These are phyloP conservation scores for Diplodia scrobiculata DNA, from an alignment of 2,329 filamentous ascomycete genomes.

Conservation along the genomic window DNA sequence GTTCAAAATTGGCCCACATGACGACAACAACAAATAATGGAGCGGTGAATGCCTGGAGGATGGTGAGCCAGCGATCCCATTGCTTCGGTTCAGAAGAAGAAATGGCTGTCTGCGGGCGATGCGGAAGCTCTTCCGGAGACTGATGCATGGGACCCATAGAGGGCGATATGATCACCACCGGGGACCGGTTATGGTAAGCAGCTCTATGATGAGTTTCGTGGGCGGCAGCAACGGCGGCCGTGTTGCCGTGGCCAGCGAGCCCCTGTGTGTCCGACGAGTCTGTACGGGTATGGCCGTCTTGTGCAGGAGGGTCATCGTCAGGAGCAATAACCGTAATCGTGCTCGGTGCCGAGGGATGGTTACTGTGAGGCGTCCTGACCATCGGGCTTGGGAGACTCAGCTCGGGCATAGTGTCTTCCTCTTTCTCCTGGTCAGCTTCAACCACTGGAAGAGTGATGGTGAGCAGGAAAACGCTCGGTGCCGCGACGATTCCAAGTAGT, in stretches of 20 bases:
- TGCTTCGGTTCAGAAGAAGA: conserved; percentile 46
- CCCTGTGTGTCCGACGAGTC: conserved; percentile 6
- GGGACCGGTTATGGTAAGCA: conserved; percentile 27
- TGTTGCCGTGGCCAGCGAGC: conserved; percentile 13
- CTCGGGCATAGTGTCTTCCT: conserved; percentile 31
- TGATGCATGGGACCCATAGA: conserved; percentile 41
- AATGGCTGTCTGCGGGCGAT: conserved; percentile 23
- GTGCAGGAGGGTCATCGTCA: conserved; percentile 17
- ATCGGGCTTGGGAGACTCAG: conserved; percentile 37
- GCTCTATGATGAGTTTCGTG: conserved; percentile 1
- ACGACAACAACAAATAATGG: conserved; percentile 80
- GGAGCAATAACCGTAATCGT: conserved; percentile 29
- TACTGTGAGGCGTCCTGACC: not conserved
- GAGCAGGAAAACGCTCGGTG: conserved; percentile 86
- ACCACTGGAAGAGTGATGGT: conserved; percentile 91
- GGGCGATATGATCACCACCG: conserved; percentile 35
- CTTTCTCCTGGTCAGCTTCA: conserved; percentile 62
- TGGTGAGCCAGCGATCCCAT: conserved; percentile 92
- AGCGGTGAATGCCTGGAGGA: conserved; percentile 81
- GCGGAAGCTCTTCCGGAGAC: conserved; percentile 43
- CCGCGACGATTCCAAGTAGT: conserved; percentile 75
- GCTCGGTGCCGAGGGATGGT: conserved; percentile 21
- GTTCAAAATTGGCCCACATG: conserved; percentile 67
- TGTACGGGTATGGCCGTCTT: not conserved
- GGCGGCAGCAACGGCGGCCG: conserved; percentile 21